Percentiles rank a stretch among this genome's conserved stretches.
These are phyloP conservation scores for Ophiostoma tasmaniense DNA, from an alignment of 2,329 filamentous ascomycete genomes.

Conservation along the genomic window DNA sequence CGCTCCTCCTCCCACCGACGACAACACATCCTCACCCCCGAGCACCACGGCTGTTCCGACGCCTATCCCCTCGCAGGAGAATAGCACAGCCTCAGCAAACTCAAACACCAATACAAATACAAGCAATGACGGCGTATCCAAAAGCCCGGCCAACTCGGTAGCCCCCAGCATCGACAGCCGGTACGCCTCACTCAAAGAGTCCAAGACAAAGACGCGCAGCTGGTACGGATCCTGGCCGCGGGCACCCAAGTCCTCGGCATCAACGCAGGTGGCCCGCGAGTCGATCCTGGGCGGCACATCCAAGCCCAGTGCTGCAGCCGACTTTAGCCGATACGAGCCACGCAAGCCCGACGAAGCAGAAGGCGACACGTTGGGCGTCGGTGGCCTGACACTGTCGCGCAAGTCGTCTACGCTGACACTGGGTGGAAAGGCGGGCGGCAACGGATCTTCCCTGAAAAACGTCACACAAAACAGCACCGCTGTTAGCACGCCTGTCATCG, in stretches of 20 bases:
- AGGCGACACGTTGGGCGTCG: not conserved
- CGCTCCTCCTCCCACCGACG: conserved; percentile 16
- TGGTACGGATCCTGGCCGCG: conserved; percentile 58
- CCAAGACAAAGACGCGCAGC: conserved; percentile 31
- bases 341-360: conserved; percentile 30
- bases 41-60: not conserved
- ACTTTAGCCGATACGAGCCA: conserved; percentile 44
- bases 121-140: conserved; percentile 8
- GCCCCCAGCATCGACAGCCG: conserved; percentile 13
- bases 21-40: not conserved
- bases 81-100: not conserved
- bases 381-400: not conserved
- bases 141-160: conserved; percentile 13
- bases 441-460: not conserved
- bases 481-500: conserved; percentile 15
- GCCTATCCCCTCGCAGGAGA: not conserved
- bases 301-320: conserved; percentile 36
- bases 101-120: not conserved
- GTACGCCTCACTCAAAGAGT: conserved; percentile 13
- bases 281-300: conserved; percentile 51
- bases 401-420: conserved; percentile 10
- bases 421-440: not conserved
- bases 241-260: conserved; percentile 47
- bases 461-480: not conserved
- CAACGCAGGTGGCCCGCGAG: conserved; percentile 52